phyloP scores from a whole-genome alignment of 1,284 basidiomycete species.

The Ganoderma lingzhi region DNA sequence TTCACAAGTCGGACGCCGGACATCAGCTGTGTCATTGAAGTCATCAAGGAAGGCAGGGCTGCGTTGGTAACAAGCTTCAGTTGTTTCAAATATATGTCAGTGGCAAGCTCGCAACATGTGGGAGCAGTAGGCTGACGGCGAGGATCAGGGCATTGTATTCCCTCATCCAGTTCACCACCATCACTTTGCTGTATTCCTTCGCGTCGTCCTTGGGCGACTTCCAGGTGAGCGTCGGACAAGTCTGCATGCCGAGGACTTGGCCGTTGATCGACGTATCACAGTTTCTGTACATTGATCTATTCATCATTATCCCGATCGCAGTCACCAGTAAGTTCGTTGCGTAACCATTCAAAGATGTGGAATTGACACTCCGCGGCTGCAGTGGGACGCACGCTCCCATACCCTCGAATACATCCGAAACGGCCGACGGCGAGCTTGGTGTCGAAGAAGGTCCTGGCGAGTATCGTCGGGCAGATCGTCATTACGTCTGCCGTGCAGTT shows the following conservation, averaged over 20 bases:
- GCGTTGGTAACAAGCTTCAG: conserved; percentile 98
- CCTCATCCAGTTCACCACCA: conserved; percentile 89
- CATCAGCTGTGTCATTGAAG: conserved; percentile 95
- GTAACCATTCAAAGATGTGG: conserved; percentile 8
- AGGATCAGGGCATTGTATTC: conserved; percentile 83
- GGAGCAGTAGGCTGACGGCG: conserved; percentile 16
- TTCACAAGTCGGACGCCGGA: conserved; percentile 96
- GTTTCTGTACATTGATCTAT: conserved; percentile 98
- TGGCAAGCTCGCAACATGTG: conserved; percentile 25
- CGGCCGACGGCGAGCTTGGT: conserved; percentile 96
- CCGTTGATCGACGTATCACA: conserved; percentile 42
- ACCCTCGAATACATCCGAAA: conserved; percentile 86
- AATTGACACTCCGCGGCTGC: conserved; percentile 29
- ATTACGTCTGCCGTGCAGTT: conserved; percentile 88
- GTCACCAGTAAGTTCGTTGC: conserved; percentile 80
- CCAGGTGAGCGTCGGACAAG: conserved; percentile 62
- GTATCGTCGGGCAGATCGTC: conserved; percentile 92
- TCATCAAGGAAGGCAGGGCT: conserved; percentile 95
- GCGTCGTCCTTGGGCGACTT: conserved; percentile 97
- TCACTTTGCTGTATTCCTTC: conserved; percentile 95
- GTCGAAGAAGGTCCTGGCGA: conserved; percentile 94
- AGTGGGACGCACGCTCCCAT: conserved; percentile 97
- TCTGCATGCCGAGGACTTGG: conserved; percentile 6
- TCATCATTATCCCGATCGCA: conserved; percentile 97
- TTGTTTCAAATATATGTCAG: conserved; percentile 99